Base-by-base conservation (phyloP, 2,329 filamentous ascomycete species). In the Fusarium bulbicola region DNA sequence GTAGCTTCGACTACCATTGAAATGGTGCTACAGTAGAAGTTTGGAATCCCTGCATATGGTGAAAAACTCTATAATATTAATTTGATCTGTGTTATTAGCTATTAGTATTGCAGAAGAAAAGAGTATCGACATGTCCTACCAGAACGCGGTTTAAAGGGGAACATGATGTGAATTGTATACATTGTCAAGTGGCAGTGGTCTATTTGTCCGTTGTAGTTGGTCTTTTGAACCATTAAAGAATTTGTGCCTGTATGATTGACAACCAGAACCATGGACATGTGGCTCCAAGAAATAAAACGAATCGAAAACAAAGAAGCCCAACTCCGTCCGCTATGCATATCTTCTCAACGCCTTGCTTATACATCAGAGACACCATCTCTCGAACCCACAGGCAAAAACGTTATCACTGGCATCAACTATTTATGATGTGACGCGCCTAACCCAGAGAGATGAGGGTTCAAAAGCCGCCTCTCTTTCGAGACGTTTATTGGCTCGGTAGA, bases 401-500 rank as follows among this genome's bases (percentile, higher is more conserved):
- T 50, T 43, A 42, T 34, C 45, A 52, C 60, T 34, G 39, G 37
- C 28, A 24, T 30, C 56, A 24, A 57, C 16, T 36, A 42, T 43
- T 87, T 80, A 92, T 69, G 86, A 89, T 26, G 93, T 95, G 68
- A 95, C 91, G 72, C 94, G 87, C 77, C 92, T 88, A 56, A 97
- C 92, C 94, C 94, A 97, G 15, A 97, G 82, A 36, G 89, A 89
- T 1, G 91, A 92, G 16, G 89, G 89, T 77, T 93, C 91, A 76
- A 86, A 92, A 39, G 86, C 85, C 6, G 86, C 87, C 59, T 92
- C 88, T 72, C 91, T 88, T 76, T 95, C 92, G 75, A 91, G 86
- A 53, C 93, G 88, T 84, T 94, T 95, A 82, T 93, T 92, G 15
- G 92, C 91, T 28, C 92, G 85, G 79, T 93, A 90, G 61, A 96